These are phyloP conservation scores for Crassisporium funariophilum DNA, from an alignment of 768 basidiomycete species.

Conservation along the genomic window DNA sequence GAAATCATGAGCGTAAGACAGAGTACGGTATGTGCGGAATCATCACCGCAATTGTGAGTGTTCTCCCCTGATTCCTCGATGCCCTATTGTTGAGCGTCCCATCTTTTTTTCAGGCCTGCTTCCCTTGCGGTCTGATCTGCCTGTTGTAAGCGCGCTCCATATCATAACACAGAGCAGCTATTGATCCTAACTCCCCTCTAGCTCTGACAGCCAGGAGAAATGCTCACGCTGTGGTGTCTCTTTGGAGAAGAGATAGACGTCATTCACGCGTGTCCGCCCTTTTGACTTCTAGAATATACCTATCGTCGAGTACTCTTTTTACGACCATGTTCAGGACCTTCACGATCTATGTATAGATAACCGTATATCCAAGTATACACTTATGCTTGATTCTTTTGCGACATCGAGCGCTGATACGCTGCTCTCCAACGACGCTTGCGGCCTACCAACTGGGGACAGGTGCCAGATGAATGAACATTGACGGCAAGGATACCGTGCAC, in stretches of 20 bases:
- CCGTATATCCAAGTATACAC: too few species aligned
- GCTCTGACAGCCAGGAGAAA: constrained; percentile 12
- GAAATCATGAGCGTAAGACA: constrained; percentile 23
- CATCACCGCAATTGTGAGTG: constrained; percentile 28
- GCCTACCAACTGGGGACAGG: too few species aligned
- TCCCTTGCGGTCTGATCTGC: constrained; percentile 27
- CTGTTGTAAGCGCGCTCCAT: constrained; percentile 15
- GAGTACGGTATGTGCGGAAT: constrained; percentile 26
- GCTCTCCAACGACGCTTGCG: too few species aligned
- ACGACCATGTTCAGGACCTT: too few species aligned
- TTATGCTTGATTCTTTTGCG: too few species aligned
- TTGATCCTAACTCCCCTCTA: not conserved
- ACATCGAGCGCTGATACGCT: too few species aligned
- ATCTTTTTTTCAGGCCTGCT: constrained; percentile 12
- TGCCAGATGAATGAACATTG: too few species aligned
- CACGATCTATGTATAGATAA: too few species aligned
- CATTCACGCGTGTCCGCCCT: not conserved
- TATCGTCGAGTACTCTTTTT: too few species aligned
- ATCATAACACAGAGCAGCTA: not conserved
- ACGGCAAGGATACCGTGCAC: too few species aligned
- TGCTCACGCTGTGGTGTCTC: constrained; percentile 14
- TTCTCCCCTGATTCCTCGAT: not conserved
- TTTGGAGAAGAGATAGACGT: not conserved
- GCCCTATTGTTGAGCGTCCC: not conserved
- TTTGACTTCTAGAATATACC: not conserved